phyloP scores from a whole-genome alignment of 129 eudicot genomes.

The Scalesia atractyloides region DNA sequence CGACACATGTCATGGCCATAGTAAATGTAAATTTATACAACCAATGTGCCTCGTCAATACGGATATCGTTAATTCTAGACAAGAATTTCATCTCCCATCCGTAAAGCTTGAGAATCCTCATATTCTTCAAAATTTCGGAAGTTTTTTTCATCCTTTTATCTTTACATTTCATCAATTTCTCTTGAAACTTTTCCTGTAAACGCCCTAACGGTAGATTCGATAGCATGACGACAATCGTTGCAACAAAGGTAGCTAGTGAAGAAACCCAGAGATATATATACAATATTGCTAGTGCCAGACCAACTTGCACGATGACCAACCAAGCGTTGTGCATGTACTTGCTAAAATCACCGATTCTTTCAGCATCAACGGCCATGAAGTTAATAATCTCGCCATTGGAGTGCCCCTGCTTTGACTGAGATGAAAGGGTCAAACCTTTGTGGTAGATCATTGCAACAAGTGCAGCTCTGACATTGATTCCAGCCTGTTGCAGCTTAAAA shows the following conservation, averaged over 20 bases:
- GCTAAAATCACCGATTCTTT: slow-evolving; percentile 62
- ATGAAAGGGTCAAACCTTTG: slow-evolving; percentile 75
- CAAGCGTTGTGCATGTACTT: slow-evolving; percentile 79
- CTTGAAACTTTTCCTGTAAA: slow-evolving; percentile 68
- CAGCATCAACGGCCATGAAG: slow-evolving; percentile 86
- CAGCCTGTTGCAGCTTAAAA: slow-evolving; percentile 63
- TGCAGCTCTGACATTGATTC: slow-evolving; percentile 55
- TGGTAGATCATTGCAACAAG: slow-evolving; percentile 68
- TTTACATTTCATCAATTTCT: slow-evolving; percentile 63
- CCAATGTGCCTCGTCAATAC: slow-evolving; percentile 67
- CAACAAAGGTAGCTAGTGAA: slow-evolving; percentile 57
- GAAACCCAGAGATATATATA: slow-evolving; percentile 73
- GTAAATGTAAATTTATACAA: slow-evolving; percentile 55
- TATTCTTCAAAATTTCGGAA: slow-evolving; percentile 80
- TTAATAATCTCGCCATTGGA: slow-evolving; percentile 80
- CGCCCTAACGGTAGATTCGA: slow-evolving; percentile 65
- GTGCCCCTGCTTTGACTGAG: slow-evolving; percentile 63
- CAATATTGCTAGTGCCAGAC: slow-evolving; percentile 57
- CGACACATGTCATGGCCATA: slow-evolving; percentile 39
- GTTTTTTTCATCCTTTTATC: slow-evolving; percentile 90
- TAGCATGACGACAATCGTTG: slow-evolving; percentile 62
- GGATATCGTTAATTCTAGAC: slow-evolving; percentile 53
- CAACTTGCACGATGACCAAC: slow-evolving; percentile 66
- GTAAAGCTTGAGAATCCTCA: slow-evolving; percentile 90
- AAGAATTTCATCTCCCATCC: slow-evolving; percentile 97